Percentiles rank a stretch among this genome's conserved stretches.
These are phyloP conservation scores for Plantago major DNA, from an alignment of 257 asterid genomes.

Conservation along the genomic window DNA sequence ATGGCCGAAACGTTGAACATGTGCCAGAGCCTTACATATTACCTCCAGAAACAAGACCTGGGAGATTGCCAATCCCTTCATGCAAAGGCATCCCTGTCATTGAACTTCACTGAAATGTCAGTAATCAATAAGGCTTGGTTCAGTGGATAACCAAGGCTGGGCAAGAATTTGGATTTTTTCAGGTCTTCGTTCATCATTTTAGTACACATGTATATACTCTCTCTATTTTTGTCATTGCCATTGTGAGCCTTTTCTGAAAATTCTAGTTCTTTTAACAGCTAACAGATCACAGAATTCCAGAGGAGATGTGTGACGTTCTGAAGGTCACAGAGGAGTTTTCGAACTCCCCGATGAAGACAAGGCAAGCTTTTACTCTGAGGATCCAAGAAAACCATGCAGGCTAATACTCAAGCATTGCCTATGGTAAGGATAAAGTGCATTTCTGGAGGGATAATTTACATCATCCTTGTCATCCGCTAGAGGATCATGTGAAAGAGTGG, in stretches of 20 bases:
- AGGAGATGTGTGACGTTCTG: conserved; percentile 12
- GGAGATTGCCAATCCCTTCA: neutral
- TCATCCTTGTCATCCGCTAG: conserved; percentile 26
- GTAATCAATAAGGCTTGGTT: conserved; percentile 12
- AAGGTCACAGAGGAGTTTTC: conserved; percentile 26
- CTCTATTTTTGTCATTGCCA: neutral
- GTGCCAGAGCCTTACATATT: conserved; percentile 16
- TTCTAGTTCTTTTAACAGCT: conserved; percentile 19
- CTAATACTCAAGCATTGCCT: conserved; percentile 21
- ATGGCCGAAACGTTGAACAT: neutral
- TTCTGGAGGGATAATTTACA: conserved; percentile 31
- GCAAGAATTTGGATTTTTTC: conserved; percentile 37
- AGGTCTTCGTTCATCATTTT: conserved; percentile 24
- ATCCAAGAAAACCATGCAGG: conserved; percentile 21
- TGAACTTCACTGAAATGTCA: neutral
- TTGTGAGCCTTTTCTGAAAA: too few relatives aligned
- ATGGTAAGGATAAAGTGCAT: too few relatives aligned
- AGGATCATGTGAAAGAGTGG: conserved; percentile 25
- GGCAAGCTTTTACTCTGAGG: conserved; percentile 14
- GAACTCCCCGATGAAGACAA: conserved; percentile 23
- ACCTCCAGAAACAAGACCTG: conserved; percentile 16
- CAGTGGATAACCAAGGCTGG: conserved; percentile 26
- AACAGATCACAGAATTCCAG: conserved; percentile 31
- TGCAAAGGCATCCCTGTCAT: conserved; percentile 14
- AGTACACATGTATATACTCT: neutral